Evolutionary conservation across 2,329 filamentous ascomycete genomes (phyloP).

Genomic region (Davidsoniella eucalypti): DNA sequence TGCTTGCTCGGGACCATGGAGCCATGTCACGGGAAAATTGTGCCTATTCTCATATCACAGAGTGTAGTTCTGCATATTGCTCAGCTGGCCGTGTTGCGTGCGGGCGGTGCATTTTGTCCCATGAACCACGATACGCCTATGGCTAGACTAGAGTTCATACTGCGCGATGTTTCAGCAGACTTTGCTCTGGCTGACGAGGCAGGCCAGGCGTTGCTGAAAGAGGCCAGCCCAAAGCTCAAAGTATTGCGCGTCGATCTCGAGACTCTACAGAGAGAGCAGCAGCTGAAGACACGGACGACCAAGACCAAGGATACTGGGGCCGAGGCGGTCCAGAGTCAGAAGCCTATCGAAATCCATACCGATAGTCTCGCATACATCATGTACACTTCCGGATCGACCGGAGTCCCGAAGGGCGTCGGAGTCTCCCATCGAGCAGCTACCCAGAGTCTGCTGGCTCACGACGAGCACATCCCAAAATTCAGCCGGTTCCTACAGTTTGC

Average conservation of each 20-base stretch:
- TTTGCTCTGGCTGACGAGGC: conserved; percentile 43
- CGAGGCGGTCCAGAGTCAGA: neutral
- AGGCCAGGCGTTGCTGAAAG: conserved; percentile 25
- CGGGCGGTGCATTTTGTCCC: conserved; percentile 74
- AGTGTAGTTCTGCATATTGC: conserved; percentile 62
- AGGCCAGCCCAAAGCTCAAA: conserved; percentile 14
- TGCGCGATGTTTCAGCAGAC: conserved; percentile 54
- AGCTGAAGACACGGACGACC: conserved; percentile 19
- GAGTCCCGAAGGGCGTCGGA: conserved; percentile 72
- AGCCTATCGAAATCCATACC: conserved; percentile 6
- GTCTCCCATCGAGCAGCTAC: conserved; percentile 67
- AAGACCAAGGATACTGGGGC: no score
- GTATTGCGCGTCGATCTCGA: conserved; percentile 6
- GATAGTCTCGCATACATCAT: conserved; percentile 64
- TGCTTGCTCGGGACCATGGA: neutral
- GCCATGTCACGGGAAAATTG: conserved; percentile 23
- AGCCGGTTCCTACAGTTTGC: conserved; percentile 79
- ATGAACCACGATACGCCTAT: conserved; percentile 60
- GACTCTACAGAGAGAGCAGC: conserved; percentile 20
- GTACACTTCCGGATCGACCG: conserved; percentile 86
- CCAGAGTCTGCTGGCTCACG: conserved; percentile 69
- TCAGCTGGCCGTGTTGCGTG: conserved; percentile 61
- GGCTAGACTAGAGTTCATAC: conserved; percentile 65
- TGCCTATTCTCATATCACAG: conserved; percentile 67
- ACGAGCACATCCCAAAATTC: conserved; percentile 60